Conservation (phyloP, 75 land plant species). For the Larix kaempferi region DNA sequence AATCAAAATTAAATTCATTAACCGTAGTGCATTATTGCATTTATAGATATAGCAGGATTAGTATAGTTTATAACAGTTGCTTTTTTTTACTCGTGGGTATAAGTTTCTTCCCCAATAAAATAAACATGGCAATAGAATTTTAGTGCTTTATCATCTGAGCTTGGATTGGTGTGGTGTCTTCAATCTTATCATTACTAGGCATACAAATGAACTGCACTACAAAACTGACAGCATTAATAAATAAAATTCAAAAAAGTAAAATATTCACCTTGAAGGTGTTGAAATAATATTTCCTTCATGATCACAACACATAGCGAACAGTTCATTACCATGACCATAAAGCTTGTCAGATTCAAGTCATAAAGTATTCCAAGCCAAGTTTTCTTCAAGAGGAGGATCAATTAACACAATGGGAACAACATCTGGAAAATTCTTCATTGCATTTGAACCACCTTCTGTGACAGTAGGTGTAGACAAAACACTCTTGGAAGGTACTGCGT, state of each 20-base stretch:
- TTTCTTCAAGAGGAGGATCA: constrained; percentile 89
- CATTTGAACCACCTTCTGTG: constrained; percentile 34
- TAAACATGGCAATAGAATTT: not conserved
- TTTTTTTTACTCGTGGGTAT: not conserved
- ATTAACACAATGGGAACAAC: constrained; percentile 77
- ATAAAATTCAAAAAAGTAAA: not conserved
- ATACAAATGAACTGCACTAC: not conserved
- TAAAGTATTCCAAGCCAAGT: constrained; percentile 88
- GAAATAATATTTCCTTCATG: constrained; percentile 81
- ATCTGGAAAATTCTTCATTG: constrained; percentile 81
- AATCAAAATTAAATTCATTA: not conserved
- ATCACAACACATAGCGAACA: constrained; percentile 84
- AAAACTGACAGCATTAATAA: constrained; percentile 1
- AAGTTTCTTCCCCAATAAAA: not conserved
- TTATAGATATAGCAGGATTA: not conserved
- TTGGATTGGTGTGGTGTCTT: not conserved
- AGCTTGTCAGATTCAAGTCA: constrained; percentile 99
- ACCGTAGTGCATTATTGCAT: not conserved
- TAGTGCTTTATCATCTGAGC: not conserved
- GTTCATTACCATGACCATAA: constrained; percentile 99
- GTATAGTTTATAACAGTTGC: not conserved
- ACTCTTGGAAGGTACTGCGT: constrained; percentile 28
- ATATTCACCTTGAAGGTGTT: constrained; percentile 87
- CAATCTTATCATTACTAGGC: not conserved
- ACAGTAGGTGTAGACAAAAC: constrained; percentile 9